Evolutionary conservation across 192 early-diverging fungal species (phyloP), one percentile per base, ranked within the genome.

Genomic region (Coemansia sp.): DNA sequence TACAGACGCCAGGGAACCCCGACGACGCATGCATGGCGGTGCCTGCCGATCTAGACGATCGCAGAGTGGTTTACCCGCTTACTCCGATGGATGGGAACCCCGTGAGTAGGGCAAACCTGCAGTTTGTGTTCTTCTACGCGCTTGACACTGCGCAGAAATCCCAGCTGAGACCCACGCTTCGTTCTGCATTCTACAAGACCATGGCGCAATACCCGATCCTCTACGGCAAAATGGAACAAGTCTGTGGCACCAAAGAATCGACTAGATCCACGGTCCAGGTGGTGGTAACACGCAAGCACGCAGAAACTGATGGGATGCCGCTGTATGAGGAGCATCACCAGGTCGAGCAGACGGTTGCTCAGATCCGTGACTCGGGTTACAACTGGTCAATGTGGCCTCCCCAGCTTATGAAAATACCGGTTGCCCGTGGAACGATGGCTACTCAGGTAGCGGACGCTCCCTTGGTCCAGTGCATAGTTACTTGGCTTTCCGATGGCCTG

Each of bases 401-500:
- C 5, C 57, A 60, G 20, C 46, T 80, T 56, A 65, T 71, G 43
- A 65, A 69, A 60, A 19, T 80, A 16, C 37, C 37, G 50, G 63
- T 45, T 37, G 61, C 5, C 40, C 74, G 38, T 57, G 72, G 38
- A 4, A n/a, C 57, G 16, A 14, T 66, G 1, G 13, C 55, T 1
- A 59, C 67, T 4, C n/a, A 20, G 25, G 17, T 48, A 8, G 43
- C 8, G 49, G 59, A 61, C 0, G 50, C 53, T 9, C 72, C 77
- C 10, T 45, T 80, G 17, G 69, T 63, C 50, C 72, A 75, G 20
- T 74, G 69, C 22, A 51, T 80, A 7, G 63, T 75, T 8, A 71
- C 77, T 0, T 75, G 77, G 69, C 69, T 74, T 48, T n/a, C 60
- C 17, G 77, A 80, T 41, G 77, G 77, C 20, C 25, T 80, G 61